phyloP scores from a whole-genome alignment of 257 asterid species.

The Salvia hispanica region DNA sequence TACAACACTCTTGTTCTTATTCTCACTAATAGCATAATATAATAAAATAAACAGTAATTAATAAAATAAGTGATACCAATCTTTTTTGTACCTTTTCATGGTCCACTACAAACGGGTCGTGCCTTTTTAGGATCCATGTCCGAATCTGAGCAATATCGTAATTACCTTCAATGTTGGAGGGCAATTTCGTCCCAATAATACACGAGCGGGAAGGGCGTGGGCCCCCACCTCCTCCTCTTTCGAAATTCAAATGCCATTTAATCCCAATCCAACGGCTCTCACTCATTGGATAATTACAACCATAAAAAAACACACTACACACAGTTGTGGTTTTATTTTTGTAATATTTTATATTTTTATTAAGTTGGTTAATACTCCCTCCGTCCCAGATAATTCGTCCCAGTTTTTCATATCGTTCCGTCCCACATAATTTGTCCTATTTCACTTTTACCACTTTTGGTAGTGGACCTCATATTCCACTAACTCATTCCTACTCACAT shows the following conservation, averaged over 20 bases:
- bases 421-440: too few relatives aligned
- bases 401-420: too few relatives aligned
- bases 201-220: slow-evolving; percentile 50
- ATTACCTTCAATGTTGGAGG: slow-evolving; percentile 30
- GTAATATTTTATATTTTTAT: too few relatives aligned
- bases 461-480: too few relatives aligned
- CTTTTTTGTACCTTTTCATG: slow-evolving; percentile 46
- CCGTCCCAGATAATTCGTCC: too few relatives aligned
- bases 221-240: slow-evolving; percentile 30
- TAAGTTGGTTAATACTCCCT: too few relatives aligned
- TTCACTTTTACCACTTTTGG: too few relatives aligned
- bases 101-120: slow-evolving; percentile 44
- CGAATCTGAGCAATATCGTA: slow-evolving; percentile 34
- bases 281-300: slow-evolving; percentile 33
- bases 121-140: slow-evolving; percentile 50
- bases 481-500: too few relatives aligned
- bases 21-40: neutral
- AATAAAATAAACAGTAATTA: neutral
- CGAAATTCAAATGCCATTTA: slow-evolving; percentile 52
- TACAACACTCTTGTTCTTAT: slow-evolving; percentile 15
- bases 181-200: neutral
- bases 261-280: slow-evolving; percentile 47
- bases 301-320: slow-evolving; percentile 5
- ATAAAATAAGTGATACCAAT: neutral
- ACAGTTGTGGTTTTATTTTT: too few relatives aligned